A percentile compares a stretch with the other conserved stretches of the same genome.
Evolutionary conservation across 257 asterid genomes (phyloP).

Genomic region (Solanum paucissectum): DNA sequence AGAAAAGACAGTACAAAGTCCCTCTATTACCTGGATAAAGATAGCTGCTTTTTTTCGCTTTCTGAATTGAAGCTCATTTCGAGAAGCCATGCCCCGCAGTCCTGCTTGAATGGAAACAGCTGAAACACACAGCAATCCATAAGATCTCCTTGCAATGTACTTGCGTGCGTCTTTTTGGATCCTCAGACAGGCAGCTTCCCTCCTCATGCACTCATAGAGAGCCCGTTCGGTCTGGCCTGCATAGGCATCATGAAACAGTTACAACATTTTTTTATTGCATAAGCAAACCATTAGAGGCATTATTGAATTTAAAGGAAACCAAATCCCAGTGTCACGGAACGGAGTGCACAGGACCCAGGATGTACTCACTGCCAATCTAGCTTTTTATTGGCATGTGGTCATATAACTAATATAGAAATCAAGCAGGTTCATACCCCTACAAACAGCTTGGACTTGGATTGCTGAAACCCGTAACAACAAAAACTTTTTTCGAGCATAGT

Average conservation of each 20-base stretch:
- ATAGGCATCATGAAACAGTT: background rate
- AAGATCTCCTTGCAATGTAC: constrained; percentile 39
- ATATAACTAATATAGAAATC: background rate
- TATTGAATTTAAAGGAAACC: background rate
- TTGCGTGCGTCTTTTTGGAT: constrained; percentile 64
- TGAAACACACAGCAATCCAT: constrained; percentile 25
- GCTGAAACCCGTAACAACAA: constrained; percentile 37
- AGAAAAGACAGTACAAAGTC: background rate
- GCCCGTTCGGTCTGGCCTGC: constrained; percentile 60
- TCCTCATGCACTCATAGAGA: constrained; percentile 36
- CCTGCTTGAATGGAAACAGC: constrained; percentile 64
- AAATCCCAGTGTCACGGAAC: background rate
- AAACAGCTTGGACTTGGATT: constrained; percentile 47
- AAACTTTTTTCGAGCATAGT: constrained; percentile 42
- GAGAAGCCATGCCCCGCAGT: constrained; percentile 60
- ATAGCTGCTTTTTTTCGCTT: constrained; percentile 40
- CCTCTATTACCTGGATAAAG: constrained; percentile 44
- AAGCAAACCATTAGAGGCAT: background rate
- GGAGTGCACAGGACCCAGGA: background rate
- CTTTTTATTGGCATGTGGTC: background rate
- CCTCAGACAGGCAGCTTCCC: constrained; percentile 55
- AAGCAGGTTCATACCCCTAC: constrained; percentile 50
- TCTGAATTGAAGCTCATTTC: constrained; percentile 36
- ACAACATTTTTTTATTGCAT: background rate
- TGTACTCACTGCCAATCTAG: background rate